Evolutionary conservation across 805 yeast species (phyloP).

Genomic region (Limtongozyma cylindracea): DNA sequence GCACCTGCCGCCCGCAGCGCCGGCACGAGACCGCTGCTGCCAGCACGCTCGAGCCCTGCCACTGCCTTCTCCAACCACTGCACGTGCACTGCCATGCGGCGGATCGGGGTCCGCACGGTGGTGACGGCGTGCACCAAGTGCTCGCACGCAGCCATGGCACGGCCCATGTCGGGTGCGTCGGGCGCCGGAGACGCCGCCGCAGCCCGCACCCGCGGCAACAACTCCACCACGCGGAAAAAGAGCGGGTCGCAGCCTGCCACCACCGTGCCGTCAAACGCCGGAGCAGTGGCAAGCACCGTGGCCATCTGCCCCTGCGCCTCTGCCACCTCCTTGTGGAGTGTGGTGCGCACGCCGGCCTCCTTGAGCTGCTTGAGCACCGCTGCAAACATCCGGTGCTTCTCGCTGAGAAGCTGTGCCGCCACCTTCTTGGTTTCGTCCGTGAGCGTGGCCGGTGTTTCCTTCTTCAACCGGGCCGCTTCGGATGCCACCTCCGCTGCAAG

Average conservation of each 20-base stretch:
- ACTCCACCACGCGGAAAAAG: conserved; percentile 49
- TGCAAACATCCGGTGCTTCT: conserved; percentile 56
- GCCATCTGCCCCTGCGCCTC: conserved; percentile 41
- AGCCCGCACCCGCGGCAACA: conserved; percentile 56
- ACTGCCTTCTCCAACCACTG: no score
- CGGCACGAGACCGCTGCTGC: conserved; percentile 4
- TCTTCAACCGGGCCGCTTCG: conserved; percentile 35
- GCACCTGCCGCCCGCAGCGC: conserved; percentile 3
- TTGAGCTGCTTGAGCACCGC: conserved; percentile 52
- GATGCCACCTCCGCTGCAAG: conserved; percentile 26
- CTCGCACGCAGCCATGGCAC: conserved; percentile 57
- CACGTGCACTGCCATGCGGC: no score
- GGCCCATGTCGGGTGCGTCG: conserved; percentile 64
- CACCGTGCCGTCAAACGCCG: conserved; percentile 12
- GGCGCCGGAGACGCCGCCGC: conserved; percentile 32
- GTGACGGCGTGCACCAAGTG: conserved; percentile 19
- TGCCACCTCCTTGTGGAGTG: conserved; percentile 32
- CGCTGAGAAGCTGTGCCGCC: conserved; percentile 45
- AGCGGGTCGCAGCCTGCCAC: conserved; percentile 19
- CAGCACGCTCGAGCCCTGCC: no score
- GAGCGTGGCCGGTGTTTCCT: conserved; percentile 52
- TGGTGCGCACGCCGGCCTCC: conserved; percentile 50
- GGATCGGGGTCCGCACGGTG: no score
- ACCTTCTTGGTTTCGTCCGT: conserved; percentile 53
- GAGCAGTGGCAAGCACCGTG: conserved; percentile 19